Percentiles rank a stretch among this genome's conserved stretches.
These are phyloP conservation scores for Crithidia acanthocephali DNA, from an alignment of 208 protist species.

Conservation along the genomic window DNA sequence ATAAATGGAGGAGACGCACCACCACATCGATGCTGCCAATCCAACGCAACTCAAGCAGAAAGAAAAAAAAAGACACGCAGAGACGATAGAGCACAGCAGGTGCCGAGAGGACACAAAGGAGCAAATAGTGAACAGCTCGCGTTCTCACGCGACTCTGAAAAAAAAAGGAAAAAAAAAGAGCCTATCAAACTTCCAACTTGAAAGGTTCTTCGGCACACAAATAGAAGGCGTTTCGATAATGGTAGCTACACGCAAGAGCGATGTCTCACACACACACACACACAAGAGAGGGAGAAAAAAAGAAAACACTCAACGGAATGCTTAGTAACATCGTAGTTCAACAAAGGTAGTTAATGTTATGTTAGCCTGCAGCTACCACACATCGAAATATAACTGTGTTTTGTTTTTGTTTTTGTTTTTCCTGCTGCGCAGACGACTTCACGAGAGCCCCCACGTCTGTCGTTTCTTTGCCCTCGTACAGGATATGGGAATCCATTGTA, in stretches of 20 bases:
- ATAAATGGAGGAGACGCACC: no score
- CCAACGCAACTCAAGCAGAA: conserved; percentile 4
- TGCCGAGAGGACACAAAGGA: no score
- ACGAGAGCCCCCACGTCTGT: no score
- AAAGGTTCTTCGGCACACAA: no score
- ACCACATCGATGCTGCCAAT: not conserved
- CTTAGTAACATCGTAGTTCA: not conserved
- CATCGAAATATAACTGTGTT: not conserved
- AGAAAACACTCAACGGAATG: not conserved
- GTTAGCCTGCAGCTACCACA: not conserved
- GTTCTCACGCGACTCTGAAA: no score
- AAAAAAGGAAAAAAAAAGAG: not conserved
- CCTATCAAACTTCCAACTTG: not conserved
- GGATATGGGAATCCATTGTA: no score
- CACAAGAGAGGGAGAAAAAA: not conserved
- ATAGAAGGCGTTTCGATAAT: no score
- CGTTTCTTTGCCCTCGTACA: no score
- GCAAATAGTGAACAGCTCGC: no score
- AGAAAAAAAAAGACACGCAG: not conserved
- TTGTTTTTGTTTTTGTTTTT: not conserved
- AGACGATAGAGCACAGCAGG: no score
- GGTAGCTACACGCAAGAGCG: no score
- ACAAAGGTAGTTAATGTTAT: not conserved
- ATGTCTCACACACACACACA: not conserved
- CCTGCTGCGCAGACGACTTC: no score